Base-by-base conservation (phyloP, 352 stramenopile species). In the Phytophthora sp. region DNA sequence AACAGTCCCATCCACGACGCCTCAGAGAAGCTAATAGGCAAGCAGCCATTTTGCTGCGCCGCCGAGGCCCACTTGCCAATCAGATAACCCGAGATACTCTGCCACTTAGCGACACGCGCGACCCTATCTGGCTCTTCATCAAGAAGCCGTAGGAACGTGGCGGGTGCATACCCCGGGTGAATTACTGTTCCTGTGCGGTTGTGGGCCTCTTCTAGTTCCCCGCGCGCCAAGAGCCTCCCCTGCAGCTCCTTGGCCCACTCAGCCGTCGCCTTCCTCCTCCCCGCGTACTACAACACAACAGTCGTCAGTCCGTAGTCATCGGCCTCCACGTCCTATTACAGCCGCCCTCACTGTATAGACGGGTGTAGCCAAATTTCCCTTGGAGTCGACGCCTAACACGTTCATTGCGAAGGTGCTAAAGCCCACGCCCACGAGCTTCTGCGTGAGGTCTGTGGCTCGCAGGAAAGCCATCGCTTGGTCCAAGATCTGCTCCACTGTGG, bases 361-460 rank as follows among this genome's bases (percentile, higher is more conserved):
- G 57, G 82, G 90, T 20, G 77, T 95, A 12, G 95, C 74, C 0
- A 84, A 63, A 5, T 74, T 65, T 6, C 93, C 93, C 49, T 76
- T 69, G 4, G 38, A 33, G 70, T 98, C 80, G 0, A 98, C 65
- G 7, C 90, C 94, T 16, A 98, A 62, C 12, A 98, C 51, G 57
- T 98, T 98, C 93, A 98, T 98, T 1, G 85, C 93, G 73, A 98
- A 98, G 27, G 84, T 90, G 55, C 89, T 96, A 70, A 98, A 97
- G 49, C 93, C 94, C 27, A 98, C 76, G 8, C 82, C 89, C 15
- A 85, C 59, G 20, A 97, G 71, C 15, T 66, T 66, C 33, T 79
- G 49, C 7, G 57, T 63, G 13, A 93, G 66, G 9, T 76, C 55
- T n/a, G 61, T 62, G 8, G 57, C 64, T 15, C 84, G 76, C 13